Base-by-base conservation (phyloP, 139 green algal species). In the Chlamydomonas sphaeroides region DNA sequence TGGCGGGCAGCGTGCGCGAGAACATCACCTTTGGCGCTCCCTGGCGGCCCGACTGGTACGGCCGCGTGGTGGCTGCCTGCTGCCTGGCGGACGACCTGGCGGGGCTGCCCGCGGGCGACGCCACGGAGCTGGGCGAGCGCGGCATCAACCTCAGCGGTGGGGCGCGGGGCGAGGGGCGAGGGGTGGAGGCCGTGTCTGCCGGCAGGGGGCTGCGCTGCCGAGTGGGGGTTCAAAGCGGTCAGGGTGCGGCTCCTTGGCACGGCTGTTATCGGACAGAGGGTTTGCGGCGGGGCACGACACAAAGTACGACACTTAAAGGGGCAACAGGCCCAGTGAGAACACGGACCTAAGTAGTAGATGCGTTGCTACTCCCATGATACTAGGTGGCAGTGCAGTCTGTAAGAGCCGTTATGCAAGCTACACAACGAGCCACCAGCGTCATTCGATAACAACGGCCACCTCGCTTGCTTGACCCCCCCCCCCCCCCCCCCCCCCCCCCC, bases 61-160 rank as follows among this genome's bases (percentile, higher is more conserved):
- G 68, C 42, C 26, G 35, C 41, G 91, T 93, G n/a, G 63, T 97
- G 62, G 20, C 69, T 8, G 89, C 90, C 0, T 95, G 90, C 70
- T 91, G 89, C 18, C 88, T 98, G 80, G 61, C 73, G 25, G 83
- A 89, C 17, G 95, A 98, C 84, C 78, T 94, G 32, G 85, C 85
- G 7, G 45, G 79, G 63, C 80, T 98, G 68, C 93, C 94, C 21
- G 90, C 88, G 38, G 94, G 96, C 1, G 95, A 97, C 65, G 36
- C 74, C 8, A 96, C 96, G 5, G 93, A 98, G 88, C 89, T 98
- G 8, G 96, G 95, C 15, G 95, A 99, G 88, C 78, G 92, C 2
- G 96, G 96, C 28, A 88, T 98, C 53, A 99, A 98, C 85, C 84
- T 98, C 48, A 66, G 41, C 32, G 76, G 75, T 82, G 25, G 28